phyloP scores from a whole-genome alignment of 2,329 filamentous ascomycete genomes.

The Xylaria sp. region DNA sequence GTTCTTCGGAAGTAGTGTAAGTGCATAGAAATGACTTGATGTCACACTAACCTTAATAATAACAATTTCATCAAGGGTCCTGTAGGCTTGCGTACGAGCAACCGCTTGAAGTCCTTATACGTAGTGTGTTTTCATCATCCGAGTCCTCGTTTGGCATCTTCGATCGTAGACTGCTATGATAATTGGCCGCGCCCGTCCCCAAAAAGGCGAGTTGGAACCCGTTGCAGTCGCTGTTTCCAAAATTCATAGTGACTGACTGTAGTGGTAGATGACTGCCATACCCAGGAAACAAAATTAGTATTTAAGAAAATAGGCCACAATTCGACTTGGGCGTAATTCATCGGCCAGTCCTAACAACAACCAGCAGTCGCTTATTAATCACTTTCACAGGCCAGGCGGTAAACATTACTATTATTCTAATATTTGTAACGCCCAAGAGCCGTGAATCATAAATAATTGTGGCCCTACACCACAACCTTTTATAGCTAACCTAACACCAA shows the following conservation, averaged over 20 bases:
- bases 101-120: not conserved
- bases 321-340: not conserved
- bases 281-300: not conserved
- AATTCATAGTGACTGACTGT: not conserved
- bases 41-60: not conserved
- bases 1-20: not conserved
- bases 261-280: not conserved
- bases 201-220: too few species aligned
- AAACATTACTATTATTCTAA: not conserved
- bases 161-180: too few species aligned
- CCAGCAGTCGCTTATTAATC: too few species aligned
- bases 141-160: not conserved
- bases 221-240: too few species aligned
- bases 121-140: not conserved
- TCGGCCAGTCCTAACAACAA: not conserved
- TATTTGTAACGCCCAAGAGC: not conserved
- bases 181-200: too few species aligned
- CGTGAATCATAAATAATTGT: not conserved
- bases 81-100: not conserved
- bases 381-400: not conserved
- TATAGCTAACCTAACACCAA: not conserved
- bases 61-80: not conserved
- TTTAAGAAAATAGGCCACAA: not conserved
- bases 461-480: not conserved
- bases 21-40: not conserved